These are phyloP conservation scores for Gamarada debralockiae DNA, from an alignment of 495 filamentous ascomycete genomes.

Conservation along the genomic window DNA sequence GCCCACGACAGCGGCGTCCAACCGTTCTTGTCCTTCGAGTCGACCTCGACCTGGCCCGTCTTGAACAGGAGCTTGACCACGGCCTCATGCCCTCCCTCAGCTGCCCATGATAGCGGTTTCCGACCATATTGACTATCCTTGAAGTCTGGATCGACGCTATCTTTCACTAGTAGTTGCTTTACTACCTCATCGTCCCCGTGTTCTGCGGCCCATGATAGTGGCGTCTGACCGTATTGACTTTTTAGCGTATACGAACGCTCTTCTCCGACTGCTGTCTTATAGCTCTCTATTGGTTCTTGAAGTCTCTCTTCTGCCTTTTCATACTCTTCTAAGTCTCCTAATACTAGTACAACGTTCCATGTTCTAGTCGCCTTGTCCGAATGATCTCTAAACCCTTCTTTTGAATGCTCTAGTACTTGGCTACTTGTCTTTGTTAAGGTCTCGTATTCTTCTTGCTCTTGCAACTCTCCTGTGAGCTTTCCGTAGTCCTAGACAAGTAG, in stretches of 20 bases:
- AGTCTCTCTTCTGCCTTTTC: conserved; percentile 20
- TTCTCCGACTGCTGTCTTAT: conserved; percentile 1
- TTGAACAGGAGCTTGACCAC: too few relatives aligned
- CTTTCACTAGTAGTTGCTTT: too few relatives aligned
- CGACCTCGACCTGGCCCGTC: too few relatives aligned
- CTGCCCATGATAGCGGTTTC: too few relatives aligned
- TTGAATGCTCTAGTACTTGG: conserved; percentile 4
- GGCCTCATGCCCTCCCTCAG: too few relatives aligned
- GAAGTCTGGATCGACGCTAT: not conserved
- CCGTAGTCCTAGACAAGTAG: conserved; percentile 25
- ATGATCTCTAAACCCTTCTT: conserved; percentile 2
- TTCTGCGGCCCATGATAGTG: not conserved
- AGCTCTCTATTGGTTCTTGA: conserved; percentile 13
- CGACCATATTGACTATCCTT: too few relatives aligned
- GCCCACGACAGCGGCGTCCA: too few relatives aligned
- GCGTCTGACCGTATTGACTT: not conserved
- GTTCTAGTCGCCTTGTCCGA: conserved; percentile 15
- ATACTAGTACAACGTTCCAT: conserved; percentile 16
- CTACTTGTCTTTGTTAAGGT: conserved; percentile 4
- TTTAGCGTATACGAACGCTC: conserved; percentile 2
- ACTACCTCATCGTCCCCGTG: not conserved
- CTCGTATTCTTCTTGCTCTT: conserved; percentile 14
- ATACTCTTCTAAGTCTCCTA: conserved; percentile 18
- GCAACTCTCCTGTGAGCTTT: not conserved
- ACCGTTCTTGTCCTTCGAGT: too few relatives aligned